Percentiles rank a stretch among this genome's conserved stretches.
Evolutionary conservation across 2,329 filamentous ascomycete species (phyloP).

Genomic region (Colletotrichum trifolii): DNA sequence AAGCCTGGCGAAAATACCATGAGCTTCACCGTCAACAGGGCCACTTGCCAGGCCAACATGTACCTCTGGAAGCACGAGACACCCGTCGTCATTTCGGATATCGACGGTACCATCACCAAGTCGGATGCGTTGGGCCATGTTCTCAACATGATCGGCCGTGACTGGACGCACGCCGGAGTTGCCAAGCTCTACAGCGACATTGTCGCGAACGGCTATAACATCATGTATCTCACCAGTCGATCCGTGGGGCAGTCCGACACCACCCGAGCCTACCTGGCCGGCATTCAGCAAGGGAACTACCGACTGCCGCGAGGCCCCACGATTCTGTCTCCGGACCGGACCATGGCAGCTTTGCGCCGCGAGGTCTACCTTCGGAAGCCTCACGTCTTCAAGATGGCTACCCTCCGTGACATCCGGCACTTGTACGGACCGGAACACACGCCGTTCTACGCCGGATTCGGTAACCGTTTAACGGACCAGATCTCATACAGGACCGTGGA

Average conservation of each 20-base stretch:
- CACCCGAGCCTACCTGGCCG: constrained; percentile 88
- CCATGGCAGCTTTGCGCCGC: constrained; percentile 89
- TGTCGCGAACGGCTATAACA: constrained; percentile 94
- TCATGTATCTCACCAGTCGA: constrained; percentile 95
- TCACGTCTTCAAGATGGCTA: constrained; percentile 99
- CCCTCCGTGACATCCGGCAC: constrained; percentile 90
- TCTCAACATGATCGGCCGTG: constrained; percentile 93
- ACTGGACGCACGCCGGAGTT: constrained; percentile 97
- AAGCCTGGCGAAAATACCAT: constrained; percentile 90
- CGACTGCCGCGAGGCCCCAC: constrained; percentile 89
- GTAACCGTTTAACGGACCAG: constrained; percentile 95
- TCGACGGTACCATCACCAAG: constrained; percentile 98
- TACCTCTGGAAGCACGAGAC: constrained; percentile 93
- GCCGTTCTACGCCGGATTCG: constrained; percentile 97
- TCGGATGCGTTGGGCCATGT: constrained; percentile 95
- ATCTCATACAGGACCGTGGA: constrained; percentile 96
- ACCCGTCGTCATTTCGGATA: constrained; percentile 97
- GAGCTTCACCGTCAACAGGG: constrained; percentile 95
- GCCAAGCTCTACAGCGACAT: constrained; percentile 98
- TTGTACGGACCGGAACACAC: constrained; percentile 82
- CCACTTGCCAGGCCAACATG: constrained; percentile 92
- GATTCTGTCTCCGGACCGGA: constrained; percentile 94
- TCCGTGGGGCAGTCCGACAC: constrained; percentile 94
- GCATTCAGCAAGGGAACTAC: constrained; percentile 89
- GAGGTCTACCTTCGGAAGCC: constrained; percentile 97